Evolutionary conservation across 169 alveolate species (phyloP), one percentile per base, ranked within the genome.

Genomic region (Cardiosporidium cionae): DNA sequence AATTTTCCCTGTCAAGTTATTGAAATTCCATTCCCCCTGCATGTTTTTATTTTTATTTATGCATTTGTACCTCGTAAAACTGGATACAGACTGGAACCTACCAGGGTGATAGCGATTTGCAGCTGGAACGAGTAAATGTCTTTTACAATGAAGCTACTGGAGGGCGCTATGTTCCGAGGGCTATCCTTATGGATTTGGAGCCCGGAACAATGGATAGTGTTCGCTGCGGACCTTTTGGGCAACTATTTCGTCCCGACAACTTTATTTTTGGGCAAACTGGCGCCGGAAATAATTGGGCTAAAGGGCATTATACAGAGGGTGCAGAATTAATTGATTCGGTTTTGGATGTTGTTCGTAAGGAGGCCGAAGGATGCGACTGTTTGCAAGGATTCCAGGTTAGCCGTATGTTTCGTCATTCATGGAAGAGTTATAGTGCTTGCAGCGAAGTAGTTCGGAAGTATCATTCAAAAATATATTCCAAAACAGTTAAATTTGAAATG

Each of bases 221-320:
- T 33, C 94, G 99, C 68, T 98, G 99, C 32, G 99, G 99, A 25
- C 98, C 99, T 16, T 95, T 93, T 88, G 99, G 99, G 22, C 96
- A 94, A 82, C 93, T 97, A 54, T 97, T 95, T 93, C 92, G 99
- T 76, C 99, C 99, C 2, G 99, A 97, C 85, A 96, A 96, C 96
- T 97, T 95, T 79, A 98, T 97, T 44, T 97, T 95, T 84, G 99
- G 99, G 0, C 98, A 96, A 85, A 92, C 98, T 36, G 99, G 99
- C 53, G 99, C 99, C 44, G 99, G 99, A 52, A 96, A 96, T 91
- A 96, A 94, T 87, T 96, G 99, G 99, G 99, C 99, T 72, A 97
- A 95, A 86, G 99, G 98, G 35, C 98, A 95, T 79, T 95, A 96
- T 90, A 96, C 99, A 31, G 98, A 96, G 89, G 98, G 98, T 63